Evolutionary conservation across 345 rosid genomes (phyloP).

Genomic region (Gossypium longicalyx): DNA sequence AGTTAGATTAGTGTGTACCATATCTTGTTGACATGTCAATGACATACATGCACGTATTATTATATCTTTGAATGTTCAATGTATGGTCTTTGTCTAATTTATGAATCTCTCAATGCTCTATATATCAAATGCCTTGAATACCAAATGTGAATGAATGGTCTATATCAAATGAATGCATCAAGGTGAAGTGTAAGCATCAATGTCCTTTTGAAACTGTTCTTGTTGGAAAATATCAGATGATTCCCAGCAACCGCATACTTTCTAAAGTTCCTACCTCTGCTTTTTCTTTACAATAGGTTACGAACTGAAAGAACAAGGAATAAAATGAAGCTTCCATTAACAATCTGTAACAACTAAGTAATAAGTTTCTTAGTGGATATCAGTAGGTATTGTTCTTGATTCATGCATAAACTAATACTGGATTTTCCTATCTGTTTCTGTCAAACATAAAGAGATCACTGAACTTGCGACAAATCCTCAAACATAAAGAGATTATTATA

Average conservation of each 20-base stretch:
- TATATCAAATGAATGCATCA: not conserved
- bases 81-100: not conserved
- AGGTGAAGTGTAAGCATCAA: not conserved
- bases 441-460: too few relatives aligned
- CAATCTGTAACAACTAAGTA: too few relatives aligned
- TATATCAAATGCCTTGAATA: not conserved
- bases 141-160: not conserved
- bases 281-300: not conserved
- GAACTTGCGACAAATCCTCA: too few relatives aligned
- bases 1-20: not conserved
- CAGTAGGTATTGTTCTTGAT: too few relatives aligned
- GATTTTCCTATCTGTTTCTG: too few relatives aligned
- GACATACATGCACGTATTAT: not conserved
- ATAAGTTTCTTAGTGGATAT: too few relatives aligned
- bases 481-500: too few relatives aligned
- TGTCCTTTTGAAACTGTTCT: not conserved
- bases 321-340: too few relatives aligned
- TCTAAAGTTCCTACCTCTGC: not conserved
- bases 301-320: not conserved
- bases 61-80: not conserved
- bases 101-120: not conserved
- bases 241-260: not conserved
- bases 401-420: not conserved
- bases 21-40: not conserved
- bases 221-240: not conserved